These are phyloP conservation scores for Fusarium sp. DNA, from an alignment of 2,329 filamentous ascomycete genomes.

Conservation along the genomic window DNA sequence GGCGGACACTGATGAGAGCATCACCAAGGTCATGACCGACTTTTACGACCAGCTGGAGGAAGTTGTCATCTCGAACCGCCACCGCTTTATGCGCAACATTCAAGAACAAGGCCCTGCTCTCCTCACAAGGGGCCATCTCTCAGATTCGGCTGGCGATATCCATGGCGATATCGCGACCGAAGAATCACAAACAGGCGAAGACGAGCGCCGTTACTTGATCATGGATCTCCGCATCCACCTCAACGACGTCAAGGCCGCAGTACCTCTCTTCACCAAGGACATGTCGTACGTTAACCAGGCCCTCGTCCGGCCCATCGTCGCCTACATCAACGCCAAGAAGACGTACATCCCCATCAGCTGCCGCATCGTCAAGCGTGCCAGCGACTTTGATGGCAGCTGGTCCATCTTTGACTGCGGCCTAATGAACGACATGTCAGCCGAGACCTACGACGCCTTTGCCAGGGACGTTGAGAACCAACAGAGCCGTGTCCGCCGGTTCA, in stretches of 20 bases:
- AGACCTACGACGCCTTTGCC: constrained; percentile 94
- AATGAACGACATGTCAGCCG: constrained; percentile 90
- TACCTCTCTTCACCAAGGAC: constrained; percentile 90
- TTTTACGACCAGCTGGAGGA: constrained; percentile 97
- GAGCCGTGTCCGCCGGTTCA: constrained; percentile 82
- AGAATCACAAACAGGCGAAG: constrained; percentile 46
- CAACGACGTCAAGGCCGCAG: constrained; percentile 90
- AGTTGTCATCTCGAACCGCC: constrained; percentile 80
- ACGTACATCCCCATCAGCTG: constrained; percentile 97
- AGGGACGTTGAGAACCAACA: constrained; percentile 89
- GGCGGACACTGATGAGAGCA: constrained; percentile 82
- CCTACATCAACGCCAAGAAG: constrained; percentile 94
- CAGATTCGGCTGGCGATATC: constrained; percentile 41
- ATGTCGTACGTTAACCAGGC: constrained; percentile 97
- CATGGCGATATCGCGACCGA: constrained; percentile 11
- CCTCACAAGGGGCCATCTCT: constrained; percentile 47
- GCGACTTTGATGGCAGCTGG: constrained; percentile 96
- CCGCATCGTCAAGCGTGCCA: constrained; percentile 85
- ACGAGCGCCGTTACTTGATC: constrained; percentile 80
- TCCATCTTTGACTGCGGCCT: constrained; percentile 91
- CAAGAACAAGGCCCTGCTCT: constrained; percentile 42
- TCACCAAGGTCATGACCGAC: constrained; percentile 94
- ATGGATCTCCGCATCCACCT: constrained; percentile 96
- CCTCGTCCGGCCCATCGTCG: constrained; percentile 92
- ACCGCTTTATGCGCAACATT: constrained; percentile 65